Conservation (phyloP, 495 filamentous ascomycete species). For the Hypoxylon lenormandii region DNA sequence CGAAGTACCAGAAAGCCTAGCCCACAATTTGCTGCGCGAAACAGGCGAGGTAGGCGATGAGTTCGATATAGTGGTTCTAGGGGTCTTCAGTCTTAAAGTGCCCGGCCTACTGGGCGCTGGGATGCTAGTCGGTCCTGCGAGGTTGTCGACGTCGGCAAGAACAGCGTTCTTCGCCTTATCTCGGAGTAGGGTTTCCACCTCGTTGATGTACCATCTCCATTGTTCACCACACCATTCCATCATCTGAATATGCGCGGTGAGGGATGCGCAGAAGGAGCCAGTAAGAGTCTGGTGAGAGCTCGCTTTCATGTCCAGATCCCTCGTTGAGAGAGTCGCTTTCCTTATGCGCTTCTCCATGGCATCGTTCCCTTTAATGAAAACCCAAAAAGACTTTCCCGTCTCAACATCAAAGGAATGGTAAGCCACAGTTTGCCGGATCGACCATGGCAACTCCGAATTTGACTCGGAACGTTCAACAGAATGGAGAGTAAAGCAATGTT, state of each 20-base stretch:
- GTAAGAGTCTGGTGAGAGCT: slow-evolving; percentile 17
- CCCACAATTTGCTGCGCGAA: background rate
- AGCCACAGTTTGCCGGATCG: slow-evolving; percentile 56
- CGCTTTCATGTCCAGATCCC: slow-evolving; percentile 1
- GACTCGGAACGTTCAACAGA: slow-evolving; percentile 53
- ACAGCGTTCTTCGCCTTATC: slow-evolving; percentile 9
- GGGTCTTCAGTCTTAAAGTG: background rate
- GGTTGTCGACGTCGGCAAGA: background rate
- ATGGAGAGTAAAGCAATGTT: slow-evolving; percentile 56
- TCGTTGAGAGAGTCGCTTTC: slow-evolving; percentile 26
- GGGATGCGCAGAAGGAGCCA: slow-evolving; percentile 45
- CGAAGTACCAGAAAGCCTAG: background rate
- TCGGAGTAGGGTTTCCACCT: slow-evolving; percentile 53
- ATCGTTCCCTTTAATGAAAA: slow-evolving; percentile 58
- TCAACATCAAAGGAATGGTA: slow-evolving; percentile 59
- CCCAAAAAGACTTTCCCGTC: slow-evolving; percentile 53
- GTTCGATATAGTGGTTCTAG: background rate
- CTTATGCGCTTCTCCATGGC: slow-evolving; percentile 52
- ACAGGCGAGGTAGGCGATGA: background rate
- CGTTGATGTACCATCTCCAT: slow-evolving; percentile 61
- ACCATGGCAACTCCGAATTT: slow-evolving; percentile 52
- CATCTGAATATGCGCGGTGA: slow-evolving; percentile 54
- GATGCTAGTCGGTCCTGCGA: background rate
- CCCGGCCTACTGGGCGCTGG: background rate
- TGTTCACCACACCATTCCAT: slow-evolving; percentile 61